These are phyloP conservation scores for Trichoderma guizhouense DNA, from an alignment of 2,329 filamentous ascomycete species.

Conservation along the genomic window DNA sequence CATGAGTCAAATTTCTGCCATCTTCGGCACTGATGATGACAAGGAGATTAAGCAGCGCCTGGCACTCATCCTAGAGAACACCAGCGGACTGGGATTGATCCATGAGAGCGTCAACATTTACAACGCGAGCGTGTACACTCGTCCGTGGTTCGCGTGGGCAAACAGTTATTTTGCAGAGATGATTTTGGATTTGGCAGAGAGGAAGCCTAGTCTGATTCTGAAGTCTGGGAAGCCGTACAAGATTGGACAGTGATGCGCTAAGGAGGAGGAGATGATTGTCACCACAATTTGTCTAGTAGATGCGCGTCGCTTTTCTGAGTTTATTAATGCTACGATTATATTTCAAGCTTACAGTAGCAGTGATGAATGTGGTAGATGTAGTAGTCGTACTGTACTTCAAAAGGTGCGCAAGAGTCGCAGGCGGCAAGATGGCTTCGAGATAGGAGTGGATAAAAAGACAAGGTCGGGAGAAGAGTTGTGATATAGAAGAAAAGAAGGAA, in stretches of 20 bases:
- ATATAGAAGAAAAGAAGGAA: no score
- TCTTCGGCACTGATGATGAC: constrained; percentile 44
- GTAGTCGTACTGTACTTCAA: not conserved
- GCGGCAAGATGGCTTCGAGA: not conserved
- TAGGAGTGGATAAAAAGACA: not conserved
- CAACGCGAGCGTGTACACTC: constrained; percentile 37
- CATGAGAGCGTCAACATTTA: constrained; percentile 48
- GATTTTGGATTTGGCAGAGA: constrained; percentile 68
- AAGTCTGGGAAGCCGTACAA: constrained; percentile 21
- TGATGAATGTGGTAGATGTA: not conserved
- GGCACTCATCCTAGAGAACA: constrained; percentile 39
- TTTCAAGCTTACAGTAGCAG: not conserved
- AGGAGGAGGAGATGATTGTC: not conserved
- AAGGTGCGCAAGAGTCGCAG: no score
- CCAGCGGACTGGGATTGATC: constrained; percentile 42
- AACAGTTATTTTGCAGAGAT: constrained; percentile 44
- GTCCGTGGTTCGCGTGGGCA: constrained; percentile 47
- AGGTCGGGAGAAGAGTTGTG: no score
- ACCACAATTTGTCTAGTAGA: not conserved
- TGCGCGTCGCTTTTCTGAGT: not conserved
- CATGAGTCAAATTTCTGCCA: constrained; percentile 53
- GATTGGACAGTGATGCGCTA: constrained; percentile 9
- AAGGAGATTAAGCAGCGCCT: constrained; percentile 36
- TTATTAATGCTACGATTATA: not conserved
- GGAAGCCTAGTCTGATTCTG: constrained; percentile 73